Evolutionary conservation across 352 stramenopile species (phyloP).

Genomic region (Lagenidium giganteum): DNA sequence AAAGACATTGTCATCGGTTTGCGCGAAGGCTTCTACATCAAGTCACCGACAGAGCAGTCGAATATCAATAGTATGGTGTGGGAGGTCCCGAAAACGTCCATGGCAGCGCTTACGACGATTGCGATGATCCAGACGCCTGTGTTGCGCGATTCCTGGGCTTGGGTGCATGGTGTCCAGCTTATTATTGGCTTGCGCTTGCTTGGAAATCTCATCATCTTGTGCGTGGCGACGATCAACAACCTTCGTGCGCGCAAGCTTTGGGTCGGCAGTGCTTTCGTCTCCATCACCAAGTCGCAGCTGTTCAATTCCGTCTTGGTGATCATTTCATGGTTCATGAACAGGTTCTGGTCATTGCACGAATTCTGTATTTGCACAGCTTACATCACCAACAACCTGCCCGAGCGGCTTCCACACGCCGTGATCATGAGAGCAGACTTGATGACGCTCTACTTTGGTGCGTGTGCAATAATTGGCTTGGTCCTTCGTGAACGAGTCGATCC

Average conservation of each 20-base stretch:
- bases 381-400: background rate
- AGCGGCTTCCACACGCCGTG: constrained; percentile 1
- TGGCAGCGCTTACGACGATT: background rate
- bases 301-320: background rate
- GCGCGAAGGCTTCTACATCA: constrained; percentile 15
- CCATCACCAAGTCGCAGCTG: constrained; percentile 5
- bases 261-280: constrained; percentile 17
- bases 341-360: constrained; percentile 13
- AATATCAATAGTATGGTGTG: constrained; percentile 14
- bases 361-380: constrained; percentile 4
- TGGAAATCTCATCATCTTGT: constrained; percentile 12
- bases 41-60: constrained; percentile 11
- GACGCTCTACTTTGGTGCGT: constrained; percentile 19
- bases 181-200: constrained; percentile 10
- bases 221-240: constrained; percentile 8
- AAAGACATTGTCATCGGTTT: constrained; percentile 6
- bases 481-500: constrained; percentile 21
- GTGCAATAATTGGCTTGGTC: constrained; percentile 9
- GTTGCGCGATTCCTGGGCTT: constrained; percentile 16
- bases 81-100: background rate
- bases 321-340: constrained; percentile 15
- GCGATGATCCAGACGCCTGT: constrained; percentile 3
- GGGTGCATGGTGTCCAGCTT: constrained; percentile 15
- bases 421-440: constrained; percentile 15
- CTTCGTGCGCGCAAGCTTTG: constrained; percentile 3